These are phyloP conservation scores for Mimosa bimucronata DNA, from an alignment of 306 rosid species.

Conservation along the genomic window DNA sequence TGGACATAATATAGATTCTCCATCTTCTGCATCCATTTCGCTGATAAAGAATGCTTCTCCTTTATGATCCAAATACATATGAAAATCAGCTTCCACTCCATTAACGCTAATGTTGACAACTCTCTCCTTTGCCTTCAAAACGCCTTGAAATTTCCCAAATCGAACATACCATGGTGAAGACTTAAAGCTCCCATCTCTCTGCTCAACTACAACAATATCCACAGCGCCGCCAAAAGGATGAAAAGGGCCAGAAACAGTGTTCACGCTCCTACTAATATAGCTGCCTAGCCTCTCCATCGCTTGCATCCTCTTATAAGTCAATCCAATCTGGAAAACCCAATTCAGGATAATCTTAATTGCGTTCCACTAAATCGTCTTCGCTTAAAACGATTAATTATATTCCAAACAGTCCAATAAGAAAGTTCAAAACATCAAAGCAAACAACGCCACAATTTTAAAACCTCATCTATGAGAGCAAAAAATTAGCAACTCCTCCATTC, in stretches of 20 bases:
- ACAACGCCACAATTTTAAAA: not conserved
- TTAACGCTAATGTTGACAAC: slow-evolving; percentile 76
- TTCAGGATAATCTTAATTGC: slow-evolving; percentile 20
- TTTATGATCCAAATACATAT: slow-evolving; percentile 74
- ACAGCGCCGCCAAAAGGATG: slow-evolving; percentile 96
- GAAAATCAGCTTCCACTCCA: slow-evolving; percentile 71
- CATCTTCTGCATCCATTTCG: slow-evolving; percentile 57
- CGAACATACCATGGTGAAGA: slow-evolving; percentile 93
- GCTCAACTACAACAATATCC: slow-evolving; percentile 87
- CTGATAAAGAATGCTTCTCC: slow-evolving; percentile 83
- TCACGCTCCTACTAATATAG: slow-evolving; percentile 67
- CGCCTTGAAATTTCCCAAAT: slow-evolving; percentile 86
- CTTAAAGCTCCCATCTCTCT: slow-evolving; percentile 85
- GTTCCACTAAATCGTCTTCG: slow-evolving; percentile 22
- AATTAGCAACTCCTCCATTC: not conserved
- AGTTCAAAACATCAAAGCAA: not conserved
- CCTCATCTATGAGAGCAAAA: not conserved
- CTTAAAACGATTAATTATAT: not conserved
- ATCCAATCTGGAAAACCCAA: slow-evolving; percentile 25
- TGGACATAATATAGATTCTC: slow-evolving; percentile 44
- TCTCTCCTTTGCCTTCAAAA: slow-evolving; percentile 69
- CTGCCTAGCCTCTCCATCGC: slow-evolving; percentile 82
- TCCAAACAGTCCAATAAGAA: not conserved
- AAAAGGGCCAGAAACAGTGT: slow-evolving; percentile 75
- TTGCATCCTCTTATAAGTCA: slow-evolving; percentile 53